These are phyloP conservation scores for Amanita rubescens DNA, from an alignment of 768 basidiomycete genomes.

Conservation along the genomic window DNA sequence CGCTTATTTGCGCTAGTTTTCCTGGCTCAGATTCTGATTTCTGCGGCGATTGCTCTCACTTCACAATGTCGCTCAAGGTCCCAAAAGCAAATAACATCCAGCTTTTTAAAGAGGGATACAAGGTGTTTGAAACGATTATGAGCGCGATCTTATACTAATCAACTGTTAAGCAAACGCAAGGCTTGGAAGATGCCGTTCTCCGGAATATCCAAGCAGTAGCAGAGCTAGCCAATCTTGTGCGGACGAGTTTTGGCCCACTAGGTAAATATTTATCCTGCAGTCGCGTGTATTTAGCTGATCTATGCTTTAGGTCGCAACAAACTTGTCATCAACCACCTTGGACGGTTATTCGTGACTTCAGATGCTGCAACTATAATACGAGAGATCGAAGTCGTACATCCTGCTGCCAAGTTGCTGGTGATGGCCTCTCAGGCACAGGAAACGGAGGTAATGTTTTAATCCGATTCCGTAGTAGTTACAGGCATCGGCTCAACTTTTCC, in stretches of 20 bases:
- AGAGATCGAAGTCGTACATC: conserved; percentile 98
- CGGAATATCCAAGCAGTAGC: conserved; percentile 95
- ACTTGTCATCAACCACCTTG: conserved; percentile 95
- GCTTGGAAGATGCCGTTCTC: conserved; percentile 94
- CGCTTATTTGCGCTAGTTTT: background rate
- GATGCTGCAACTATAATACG: conserved; percentile 98
- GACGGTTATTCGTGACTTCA: conserved; percentile 92
- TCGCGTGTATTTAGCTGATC: conserved; percentile 3
- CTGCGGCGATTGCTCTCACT: conserved; percentile 6
- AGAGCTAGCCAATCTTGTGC: conserved; percentile 89
- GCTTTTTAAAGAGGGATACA: conserved; percentile 97
- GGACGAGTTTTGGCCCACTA: conserved; percentile 95
- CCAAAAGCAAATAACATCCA: conserved; percentile 84
- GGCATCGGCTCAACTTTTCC: conserved; percentile 4
- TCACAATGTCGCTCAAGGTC: conserved; percentile 84
- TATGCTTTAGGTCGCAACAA: conserved; percentile 78
- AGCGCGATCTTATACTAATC: background rate
- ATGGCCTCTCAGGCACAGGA: conserved; percentile 98
- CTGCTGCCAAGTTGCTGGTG: conserved; percentile 97
- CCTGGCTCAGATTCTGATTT: background rate
- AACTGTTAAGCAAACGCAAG: conserved; percentile 54
- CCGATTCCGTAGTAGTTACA: background rate
- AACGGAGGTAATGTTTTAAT: conserved; percentile 52
- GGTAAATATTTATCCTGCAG: conserved; percentile 43
- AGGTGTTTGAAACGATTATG: conserved; percentile 37